Conservation (phyloP, 129 eudicot genomes). For the Saposhnikovia divaricata region DNA sequence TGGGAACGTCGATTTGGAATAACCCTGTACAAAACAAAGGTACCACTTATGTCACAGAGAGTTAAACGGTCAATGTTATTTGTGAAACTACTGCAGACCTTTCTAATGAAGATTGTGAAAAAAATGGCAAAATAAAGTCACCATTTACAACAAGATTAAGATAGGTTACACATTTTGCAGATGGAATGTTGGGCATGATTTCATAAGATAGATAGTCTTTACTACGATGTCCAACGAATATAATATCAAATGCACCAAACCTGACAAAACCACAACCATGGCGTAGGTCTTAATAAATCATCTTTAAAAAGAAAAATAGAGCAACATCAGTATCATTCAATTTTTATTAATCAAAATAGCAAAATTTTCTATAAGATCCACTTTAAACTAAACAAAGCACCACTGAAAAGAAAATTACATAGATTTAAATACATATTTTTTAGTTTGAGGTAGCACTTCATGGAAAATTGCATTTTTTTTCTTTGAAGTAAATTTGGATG, state of each 20-base stretch:
- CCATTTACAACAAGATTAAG: neutral
- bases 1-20: slow-evolving; percentile 55
- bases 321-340: neutral
- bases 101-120: neutral
- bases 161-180: neutral
- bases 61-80: neutral
- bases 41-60: neutral
- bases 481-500: too few species aligned
- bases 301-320: neutral
- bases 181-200: neutral
- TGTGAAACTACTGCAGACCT: neutral
- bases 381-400: neutral
- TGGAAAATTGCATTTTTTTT: too few species aligned
- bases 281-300: neutral
- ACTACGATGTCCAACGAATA: neutral
- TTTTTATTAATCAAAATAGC: neutral
- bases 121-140: neutral
- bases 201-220: neutral
- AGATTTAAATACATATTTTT: too few species aligned
- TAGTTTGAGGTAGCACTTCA: too few species aligned
- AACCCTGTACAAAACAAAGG: slow-evolving; percentile 43
- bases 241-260: neutral
- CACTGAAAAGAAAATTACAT: too few species aligned
- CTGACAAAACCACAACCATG: neutral
- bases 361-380: neutral